phyloP scores from a whole-genome alignment of 2,329 filamentous ascomycete species.

The Aspergillus sergii region DNA sequence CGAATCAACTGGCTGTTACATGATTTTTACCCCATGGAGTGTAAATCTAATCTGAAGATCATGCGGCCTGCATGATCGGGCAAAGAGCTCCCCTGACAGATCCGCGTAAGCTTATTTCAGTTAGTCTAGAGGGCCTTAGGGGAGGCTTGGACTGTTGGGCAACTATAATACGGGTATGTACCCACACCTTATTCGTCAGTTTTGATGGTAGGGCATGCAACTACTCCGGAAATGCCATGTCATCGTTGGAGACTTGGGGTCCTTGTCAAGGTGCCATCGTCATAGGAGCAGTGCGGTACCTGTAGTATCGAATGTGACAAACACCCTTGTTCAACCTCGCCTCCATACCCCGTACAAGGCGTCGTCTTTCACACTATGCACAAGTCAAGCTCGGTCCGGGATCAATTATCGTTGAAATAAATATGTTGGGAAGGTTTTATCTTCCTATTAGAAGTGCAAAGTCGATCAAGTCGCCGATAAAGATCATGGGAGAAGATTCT shows the following conservation, averaged over 20 bases:
- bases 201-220: not conserved
- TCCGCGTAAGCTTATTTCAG: constrained; percentile 11
- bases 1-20: not conserved
- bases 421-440: not conserved
- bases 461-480: not conserved
- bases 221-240: not conserved
- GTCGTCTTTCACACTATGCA: not conserved
- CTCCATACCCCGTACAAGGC: not conserved
- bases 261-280: not conserved
- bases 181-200: not conserved
- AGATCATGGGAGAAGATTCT: not conserved
- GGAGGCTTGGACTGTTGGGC: not conserved
- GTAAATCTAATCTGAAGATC: constrained; percentile 12
- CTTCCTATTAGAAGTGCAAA: not conserved
- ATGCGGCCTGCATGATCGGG: constrained; percentile 8
- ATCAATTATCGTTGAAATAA: not conserved
- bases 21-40: not conserved
- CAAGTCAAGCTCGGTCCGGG: not conserved
- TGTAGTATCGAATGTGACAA: not conserved
- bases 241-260: not conserved
- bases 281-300: not conserved
- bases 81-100: constrained; percentile 6
- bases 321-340: not conserved
- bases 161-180: not conserved
- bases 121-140: constrained; percentile 2